Evolutionary conservation across 768 basidiomycete genomes (phyloP).

Genomic region (Agrocybe pediades): DNA sequence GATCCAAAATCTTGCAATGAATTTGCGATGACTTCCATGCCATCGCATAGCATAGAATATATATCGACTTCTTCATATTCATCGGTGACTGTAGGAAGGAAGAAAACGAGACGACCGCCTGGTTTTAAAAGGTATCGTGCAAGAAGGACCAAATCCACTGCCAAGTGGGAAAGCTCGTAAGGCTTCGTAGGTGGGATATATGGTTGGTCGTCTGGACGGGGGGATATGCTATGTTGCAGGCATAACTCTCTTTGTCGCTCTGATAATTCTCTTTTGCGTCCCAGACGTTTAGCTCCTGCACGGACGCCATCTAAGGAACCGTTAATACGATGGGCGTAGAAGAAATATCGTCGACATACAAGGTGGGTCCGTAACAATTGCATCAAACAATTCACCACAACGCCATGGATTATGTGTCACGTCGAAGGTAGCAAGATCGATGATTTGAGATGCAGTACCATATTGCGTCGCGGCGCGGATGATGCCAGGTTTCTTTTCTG

Average conservation of each 20-base stretch:
- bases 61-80: constrained; percentile 90
- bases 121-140: constrained; percentile 86
- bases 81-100: constrained; percentile 90
- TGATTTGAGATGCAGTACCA: constrained; percentile 66
- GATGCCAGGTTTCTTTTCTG: constrained; percentile 65
- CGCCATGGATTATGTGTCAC: constrained; percentile 90
- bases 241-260: constrained; percentile 38
- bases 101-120: constrained; percentile 90
- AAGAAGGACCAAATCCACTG: constrained; percentile 76
- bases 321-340: neutral
- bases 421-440: constrained; percentile 92
- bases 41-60: constrained; percentile 73
- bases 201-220: constrained; percentile 58
- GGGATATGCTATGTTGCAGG: constrained; percentile 35
- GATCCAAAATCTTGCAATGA: constrained; percentile 92
- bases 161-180: constrained; percentile 87
- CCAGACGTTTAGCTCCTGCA: constrained; percentile 82
- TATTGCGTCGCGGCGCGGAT: constrained; percentile 84
- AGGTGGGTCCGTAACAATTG: constrained; percentile 93
- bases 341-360: constrained; percentile 51
- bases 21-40: constrained; percentile 88
- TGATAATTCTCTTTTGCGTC: constrained; percentile 57
- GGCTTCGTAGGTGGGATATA: constrained; percentile 91
- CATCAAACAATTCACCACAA: constrained; percentile 88
- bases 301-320: constrained; percentile 80